Evolutionary conservation across 2,329 filamentous ascomycete genomes (phyloP), one percentile per base, ranked within the genome.

Genomic region (Cadophora malorum): DNA sequence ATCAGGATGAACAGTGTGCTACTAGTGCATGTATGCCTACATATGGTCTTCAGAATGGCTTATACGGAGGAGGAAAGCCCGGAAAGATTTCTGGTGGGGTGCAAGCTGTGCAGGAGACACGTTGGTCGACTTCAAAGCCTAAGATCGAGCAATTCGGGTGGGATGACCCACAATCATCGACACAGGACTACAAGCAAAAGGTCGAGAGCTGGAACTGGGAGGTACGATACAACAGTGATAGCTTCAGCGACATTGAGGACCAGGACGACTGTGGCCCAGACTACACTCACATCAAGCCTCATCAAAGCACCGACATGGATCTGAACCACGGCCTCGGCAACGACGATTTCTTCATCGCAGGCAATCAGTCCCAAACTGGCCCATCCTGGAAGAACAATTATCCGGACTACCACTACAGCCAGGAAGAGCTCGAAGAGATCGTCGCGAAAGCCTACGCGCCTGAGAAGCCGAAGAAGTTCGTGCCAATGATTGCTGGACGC

Each of bases 401-500:
- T 19, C 56, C 33, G 4, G n/a, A 7, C 12, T 23, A 28, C 12
- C 21, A 59, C 12, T 59, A 59, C 10, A 59, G 35, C 23, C 33
- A 59, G 7, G 56, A 21, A 8, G 56, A 45, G 12, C n/a, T 59
- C n/a, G 56, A 59, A 1, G 56, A 59, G 1, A 12, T 59, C 8
- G 12, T 10, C 9, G 33, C 33, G 10, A 59, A 59, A 21, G 56
- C 56, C 16, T 25, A 45, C 9, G 21, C 35, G 1, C 21, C 56
- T 14, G 35, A 59, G 21, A 59, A 59, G 35, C 56, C n/a, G 10
- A 59, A 19, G 35, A 59, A 59, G 21, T 3, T 38, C 10, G 56
- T 59, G 5, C 33, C 33, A 9, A 59, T 59, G 56, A 59, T 59
- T 16, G 56, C 56, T 19, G 56, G 56, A 19, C 56, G 56, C 0